Evolutionary conservation across 2,329 filamentous ascomycete genomes (phyloP).

Genomic region (Aspergillus flavus): DNA sequence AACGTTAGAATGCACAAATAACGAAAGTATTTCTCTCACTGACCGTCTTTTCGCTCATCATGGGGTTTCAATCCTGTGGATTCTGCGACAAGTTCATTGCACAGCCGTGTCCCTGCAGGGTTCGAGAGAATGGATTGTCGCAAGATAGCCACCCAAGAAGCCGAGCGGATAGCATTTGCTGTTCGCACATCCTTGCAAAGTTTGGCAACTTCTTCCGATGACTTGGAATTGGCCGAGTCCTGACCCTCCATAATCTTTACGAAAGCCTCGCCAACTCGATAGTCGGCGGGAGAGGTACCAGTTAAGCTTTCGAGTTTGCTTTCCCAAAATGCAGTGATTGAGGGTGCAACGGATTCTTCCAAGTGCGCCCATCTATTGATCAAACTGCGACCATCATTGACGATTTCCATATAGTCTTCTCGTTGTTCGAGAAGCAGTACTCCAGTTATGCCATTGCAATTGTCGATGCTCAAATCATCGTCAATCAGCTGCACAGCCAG

Average conservation of each 20-base stretch:
- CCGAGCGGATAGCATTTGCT: conserved; percentile 49
- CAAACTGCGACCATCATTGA: conserved; percentile 53
- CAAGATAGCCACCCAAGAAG: conserved; percentile 53
- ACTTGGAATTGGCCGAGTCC: conserved; percentile 30
- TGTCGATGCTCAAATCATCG: conserved; percentile 61
- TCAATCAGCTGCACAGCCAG: conserved; percentile 60
- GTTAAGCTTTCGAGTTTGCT: conserved; percentile 34
- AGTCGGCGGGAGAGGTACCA: conserved; percentile 36
- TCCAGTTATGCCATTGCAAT: conserved; percentile 57
- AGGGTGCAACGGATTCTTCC: conserved; percentile 21
- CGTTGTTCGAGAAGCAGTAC: conserved; percentile 52
- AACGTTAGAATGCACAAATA: conserved; percentile 19
- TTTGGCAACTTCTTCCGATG: conserved; percentile 34
- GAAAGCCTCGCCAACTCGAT: conserved; percentile 45
- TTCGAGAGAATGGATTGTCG: conserved; percentile 52
- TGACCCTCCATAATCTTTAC: conserved; percentile 41
- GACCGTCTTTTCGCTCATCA: conserved; percentile 47
- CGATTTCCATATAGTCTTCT: conserved; percentile 55
- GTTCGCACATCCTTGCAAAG: conserved; percentile 39
- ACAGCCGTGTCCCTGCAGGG: conserved; percentile 53
- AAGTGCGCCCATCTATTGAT: conserved; percentile 48
- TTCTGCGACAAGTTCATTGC: conserved; percentile 63
- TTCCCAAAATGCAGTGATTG: conserved; percentile 37
- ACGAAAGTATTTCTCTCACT: conserved; percentile 12
- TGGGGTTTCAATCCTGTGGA: conserved; percentile 57